These are phyloP conservation scores for Bretziella fagacearum DNA, from an alignment of 2,329 filamentous ascomycete genomes.

Conservation along the genomic window DNA sequence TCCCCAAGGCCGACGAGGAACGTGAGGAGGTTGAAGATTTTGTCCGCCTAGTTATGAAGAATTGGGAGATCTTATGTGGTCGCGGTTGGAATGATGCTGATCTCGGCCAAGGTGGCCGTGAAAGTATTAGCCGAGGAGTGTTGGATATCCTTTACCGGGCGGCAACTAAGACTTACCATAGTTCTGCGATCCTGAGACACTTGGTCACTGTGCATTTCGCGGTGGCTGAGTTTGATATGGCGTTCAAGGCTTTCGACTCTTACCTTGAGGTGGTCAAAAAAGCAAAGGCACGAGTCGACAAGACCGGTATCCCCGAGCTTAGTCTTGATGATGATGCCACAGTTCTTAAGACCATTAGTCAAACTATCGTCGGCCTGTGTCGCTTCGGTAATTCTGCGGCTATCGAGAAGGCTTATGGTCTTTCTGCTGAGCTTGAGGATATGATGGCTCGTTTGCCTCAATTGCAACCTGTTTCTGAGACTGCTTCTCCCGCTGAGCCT, in stretches of 20 bases:
- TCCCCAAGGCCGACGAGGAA: constrained; percentile 66
- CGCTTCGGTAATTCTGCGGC: constrained; percentile 60
- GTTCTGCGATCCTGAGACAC: constrained; percentile 68
- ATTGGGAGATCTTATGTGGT: constrained; percentile 72
- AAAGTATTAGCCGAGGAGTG: constrained; percentile 55
- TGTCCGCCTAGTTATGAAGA: constrained; percentile 60
- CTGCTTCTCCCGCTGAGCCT: constrained; percentile 18
- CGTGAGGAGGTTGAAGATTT: constrained; percentile 70
- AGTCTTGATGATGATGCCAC: constrained; percentile 64
- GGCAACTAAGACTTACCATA: constrained; percentile 88
- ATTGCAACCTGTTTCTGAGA: constrained; percentile 15
- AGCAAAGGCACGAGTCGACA: constrained; percentile 68
- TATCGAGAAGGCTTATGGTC: constrained; percentile 58
- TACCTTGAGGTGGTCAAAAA: constrained; percentile 79
- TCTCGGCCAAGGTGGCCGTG: constrained; percentile 64
- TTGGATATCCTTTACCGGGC: constrained; percentile 82
- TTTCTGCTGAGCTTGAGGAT: constrained; percentile 55
- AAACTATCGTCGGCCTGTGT: constrained; percentile 66
- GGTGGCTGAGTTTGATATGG: constrained; percentile 80
- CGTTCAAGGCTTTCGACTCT: constrained; percentile 77
- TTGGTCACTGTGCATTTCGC: constrained; percentile 78
- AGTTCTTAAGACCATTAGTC: constrained; percentile 59
- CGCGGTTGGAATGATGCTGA: constrained; percentile 66
- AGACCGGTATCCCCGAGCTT: constrained; percentile 52
- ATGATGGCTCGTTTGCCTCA: constrained; percentile 49